Conservation (phyloP, 345 rosid genomes). For the Noccaea bulbosa region DNA sequence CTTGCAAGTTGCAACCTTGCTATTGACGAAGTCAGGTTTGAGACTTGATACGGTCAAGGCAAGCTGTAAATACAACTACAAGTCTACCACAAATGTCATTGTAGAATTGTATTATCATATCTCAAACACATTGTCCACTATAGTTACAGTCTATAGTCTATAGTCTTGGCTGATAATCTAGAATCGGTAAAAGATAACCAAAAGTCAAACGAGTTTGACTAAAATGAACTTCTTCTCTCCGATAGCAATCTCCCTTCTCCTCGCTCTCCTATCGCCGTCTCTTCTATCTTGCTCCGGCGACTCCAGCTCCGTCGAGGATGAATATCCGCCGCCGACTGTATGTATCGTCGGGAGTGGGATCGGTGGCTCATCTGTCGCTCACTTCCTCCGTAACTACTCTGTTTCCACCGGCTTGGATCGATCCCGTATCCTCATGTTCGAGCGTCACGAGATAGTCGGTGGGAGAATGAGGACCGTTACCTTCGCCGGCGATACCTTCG, state of each 20-base stretch:
- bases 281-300: constrained; percentile 34
- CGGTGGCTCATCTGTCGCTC: constrained; percentile 86
- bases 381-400: constrained; percentile 79
- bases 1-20: too few species aligned
- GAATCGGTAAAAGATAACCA: background rate
- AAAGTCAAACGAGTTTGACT: constrained; percentile 28
- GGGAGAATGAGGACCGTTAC: constrained; percentile 86
- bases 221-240: constrained; percentile 26
- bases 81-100: background rate
- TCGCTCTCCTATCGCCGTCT: constrained; percentile 33
- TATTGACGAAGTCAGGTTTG: too few species aligned
- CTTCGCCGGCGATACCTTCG: constrained; percentile 68
- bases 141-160: background rate
- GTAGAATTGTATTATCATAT: background rate
- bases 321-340: constrained; percentile 44
- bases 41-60: too few species aligned
- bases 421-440: constrained; percentile 59
- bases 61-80: background rate
- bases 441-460: constrained; percentile 71
- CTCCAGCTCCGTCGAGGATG: constrained; percentile 1
- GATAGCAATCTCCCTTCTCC: constrained; percentile 30
- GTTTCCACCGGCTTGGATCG: constrained; percentile 19
- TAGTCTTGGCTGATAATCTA: background rate
- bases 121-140: too few species aligned
- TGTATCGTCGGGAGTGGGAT: constrained; percentile 94